A percentile compares a stretch with the other conserved stretches of the same genome.
Conservation (phyloP, 2,329 filamentous ascomycete genomes). For the Ophiostoma piceae region DNA sequence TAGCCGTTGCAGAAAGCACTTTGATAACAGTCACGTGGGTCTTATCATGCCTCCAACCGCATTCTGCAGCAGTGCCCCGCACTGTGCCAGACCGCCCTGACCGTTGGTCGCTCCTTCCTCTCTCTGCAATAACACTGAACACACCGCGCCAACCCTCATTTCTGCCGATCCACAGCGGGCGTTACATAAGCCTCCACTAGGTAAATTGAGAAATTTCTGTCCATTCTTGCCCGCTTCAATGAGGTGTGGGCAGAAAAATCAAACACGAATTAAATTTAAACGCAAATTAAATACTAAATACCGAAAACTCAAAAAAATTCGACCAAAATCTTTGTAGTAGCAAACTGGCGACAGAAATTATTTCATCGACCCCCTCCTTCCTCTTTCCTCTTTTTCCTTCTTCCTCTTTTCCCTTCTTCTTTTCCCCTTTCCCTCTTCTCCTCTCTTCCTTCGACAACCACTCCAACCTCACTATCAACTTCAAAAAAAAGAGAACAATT, state of each 20-base stretch:
- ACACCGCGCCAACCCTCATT: conserved; percentile 14
- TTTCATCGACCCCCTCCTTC: conserved; percentile 15
- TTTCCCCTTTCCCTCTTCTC: neutral
- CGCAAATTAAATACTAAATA: neutral
- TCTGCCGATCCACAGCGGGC: neutral
- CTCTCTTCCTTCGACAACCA: conserved; percentile 13
- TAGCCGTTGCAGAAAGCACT: neutral
- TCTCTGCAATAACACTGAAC: neutral
- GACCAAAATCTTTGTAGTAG: conserved; percentile 1
- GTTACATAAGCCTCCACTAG: conserved; percentile 14
- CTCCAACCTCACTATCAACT: conserved; percentile 33
- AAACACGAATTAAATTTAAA: neutral
- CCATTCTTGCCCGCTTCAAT: neutral
- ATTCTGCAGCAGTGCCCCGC: conserved; percentile 3
- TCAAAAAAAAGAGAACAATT: conserved; percentile 26
- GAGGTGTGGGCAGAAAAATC: conserved; percentile 9
- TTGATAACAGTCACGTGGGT: neutral
- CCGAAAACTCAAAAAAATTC: conserved; percentile 11
- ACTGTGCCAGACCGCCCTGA: conserved; percentile 17
- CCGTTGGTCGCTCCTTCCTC: neutral
- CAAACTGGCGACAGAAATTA: neutral
- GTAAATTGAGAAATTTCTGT: conserved; percentile 5
- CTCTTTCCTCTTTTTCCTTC: neutral
- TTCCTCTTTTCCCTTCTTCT: conserved; percentile 10
- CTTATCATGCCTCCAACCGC: neutral